A percentile compares a stretch with the other conserved stretches of the same genome.
phyloP scores from a whole-genome alignment of 2,329 filamentous ascomycete species.

The Grosmannia serpens region DNA sequence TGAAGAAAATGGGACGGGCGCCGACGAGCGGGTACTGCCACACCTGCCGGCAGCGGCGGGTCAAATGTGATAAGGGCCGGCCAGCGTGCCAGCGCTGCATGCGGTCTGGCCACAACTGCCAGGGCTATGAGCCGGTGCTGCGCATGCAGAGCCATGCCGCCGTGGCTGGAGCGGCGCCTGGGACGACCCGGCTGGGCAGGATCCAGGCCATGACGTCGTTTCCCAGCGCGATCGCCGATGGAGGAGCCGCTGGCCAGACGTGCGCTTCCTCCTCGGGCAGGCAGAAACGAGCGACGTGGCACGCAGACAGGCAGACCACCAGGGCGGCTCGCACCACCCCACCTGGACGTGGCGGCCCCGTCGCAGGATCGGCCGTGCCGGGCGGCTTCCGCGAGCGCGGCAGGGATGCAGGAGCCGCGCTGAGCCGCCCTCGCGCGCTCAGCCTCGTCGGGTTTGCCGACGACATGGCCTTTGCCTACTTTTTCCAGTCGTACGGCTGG shows the following conservation, averaged over 20 bases:
- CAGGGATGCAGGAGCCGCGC: too few relatives aligned
- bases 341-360: background rate
- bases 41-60: slow-evolving; percentile 17
- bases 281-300: too few relatives aligned
- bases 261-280: too few relatives aligned
- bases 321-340: background rate
- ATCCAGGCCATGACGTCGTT: slow-evolving; percentile 14
- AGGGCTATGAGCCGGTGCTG: slow-evolving; percentile 16
- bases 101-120: slow-evolving; percentile 15
- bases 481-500: slow-evolving; percentile 18
- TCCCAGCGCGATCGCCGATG: slow-evolving; percentile 1
- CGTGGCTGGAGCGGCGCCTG: slow-evolving; percentile 14
- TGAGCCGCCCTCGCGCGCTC: slow-evolving; percentile 4
- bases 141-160: slow-evolving; percentile 16
- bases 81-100: slow-evolving; percentile 15
- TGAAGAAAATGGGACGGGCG: slow-evolving; percentile 14
- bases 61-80: slow-evolving; percentile 17
- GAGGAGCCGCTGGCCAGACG: background rate
- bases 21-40: slow-evolving; percentile 19
- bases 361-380: too few relatives aligned
- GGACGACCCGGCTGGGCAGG: slow-evolving; percentile 13
- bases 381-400: too few relatives aligned
- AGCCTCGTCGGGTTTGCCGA: slow-evolving; percentile 16
- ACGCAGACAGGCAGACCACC: too few relatives aligned
- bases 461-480: slow-evolving; percentile 17